phyloP scores from a whole-genome alignment of 371 early-diverging fungal genomes.

The Mortierella sp. region DNA sequence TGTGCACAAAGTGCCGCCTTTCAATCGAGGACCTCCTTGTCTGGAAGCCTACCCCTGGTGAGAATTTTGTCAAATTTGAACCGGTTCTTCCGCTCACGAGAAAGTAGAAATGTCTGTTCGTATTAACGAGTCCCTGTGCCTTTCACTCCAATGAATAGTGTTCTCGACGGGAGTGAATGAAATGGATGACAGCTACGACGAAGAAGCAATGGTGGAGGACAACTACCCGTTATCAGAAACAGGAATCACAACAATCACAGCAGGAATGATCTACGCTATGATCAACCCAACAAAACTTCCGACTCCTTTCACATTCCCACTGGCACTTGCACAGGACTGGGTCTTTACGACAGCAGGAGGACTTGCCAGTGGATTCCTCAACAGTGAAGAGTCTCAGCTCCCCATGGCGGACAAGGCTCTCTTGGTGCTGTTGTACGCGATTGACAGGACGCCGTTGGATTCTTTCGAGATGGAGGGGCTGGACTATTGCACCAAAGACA shows the following conservation, averaged over 20 bases:
- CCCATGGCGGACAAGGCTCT: slow-evolving; percentile 52
- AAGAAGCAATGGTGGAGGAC: slow-evolving; percentile 51
- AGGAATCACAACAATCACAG: slow-evolving; percentile 40
- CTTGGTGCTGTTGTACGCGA: slow-evolving; percentile 36
- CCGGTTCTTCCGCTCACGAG: not conserved
- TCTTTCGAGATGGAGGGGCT: slow-evolving; percentile 35
- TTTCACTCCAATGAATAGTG: slow-evolving; percentile 13
- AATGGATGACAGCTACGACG: slow-evolving; percentile 48
- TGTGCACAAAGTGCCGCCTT: slow-evolving; percentile 34
- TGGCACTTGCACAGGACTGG: slow-evolving; percentile 46
- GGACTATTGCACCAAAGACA: slow-evolving; percentile 43
- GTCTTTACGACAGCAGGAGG: slow-evolving; percentile 48
- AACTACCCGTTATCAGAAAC: slow-evolving; percentile 53
- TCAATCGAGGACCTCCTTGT: slow-evolving; percentile 40
- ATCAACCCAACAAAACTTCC: slow-evolving; percentile 20
- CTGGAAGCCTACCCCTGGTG: slow-evolving; percentile 55
- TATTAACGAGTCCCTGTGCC: not conserved
- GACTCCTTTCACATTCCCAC: slow-evolving; percentile 28
- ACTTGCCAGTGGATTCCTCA: slow-evolving; percentile 44
- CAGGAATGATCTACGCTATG: slow-evolving; percentile 46
- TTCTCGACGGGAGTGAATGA: slow-evolving; percentile 50
- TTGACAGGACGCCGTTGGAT: slow-evolving; percentile 41
- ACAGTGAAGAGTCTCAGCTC: slow-evolving; percentile 39
- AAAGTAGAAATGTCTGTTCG: too few relatives aligned
- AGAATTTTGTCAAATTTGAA: not conserved